Base-by-base conservation (phyloP, 371 early-diverging fungal species). In the Apophysomyces variabilis region DNA sequence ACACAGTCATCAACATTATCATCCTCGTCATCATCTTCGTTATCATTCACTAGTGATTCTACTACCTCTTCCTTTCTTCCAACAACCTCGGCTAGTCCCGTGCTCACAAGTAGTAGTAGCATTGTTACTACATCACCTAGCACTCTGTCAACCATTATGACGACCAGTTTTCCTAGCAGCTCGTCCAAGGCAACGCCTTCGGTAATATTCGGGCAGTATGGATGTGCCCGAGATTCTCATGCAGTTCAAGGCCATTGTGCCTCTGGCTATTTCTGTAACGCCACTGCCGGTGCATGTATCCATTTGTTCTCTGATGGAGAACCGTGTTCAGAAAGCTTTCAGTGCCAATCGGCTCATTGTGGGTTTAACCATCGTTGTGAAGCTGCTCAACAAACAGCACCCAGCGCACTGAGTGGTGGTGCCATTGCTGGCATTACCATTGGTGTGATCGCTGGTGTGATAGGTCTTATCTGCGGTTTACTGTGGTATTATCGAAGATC, bases 161-260 rank as follows among this genome's bases (percentile, higher is more conserved):
- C 35, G 11, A 54, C 44, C 4, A 58, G 50, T 7, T 72, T 70
- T 35, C 58, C 73, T 14, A 45, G 70, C 16, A 70, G 73, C 1
- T 76, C 76, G 0, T 76, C 76, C 2, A 73, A 70, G 13, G 76
- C 76, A 7, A 70, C 68, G 21, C 76, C 76, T 1, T 70, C 70
- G 1, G 62, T 73, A 14, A 73, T 76, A 4, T 46, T 76, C 1
- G 74, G 77, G 21, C 38, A 54, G 35, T 64, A 61, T 32, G 73
- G 73, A 68, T 76, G 76, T 56, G 66, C 60, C 5, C 9, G 36
- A 11, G 73, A 76, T 47, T 67, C 76, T 1, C 50, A 57, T 13
- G 73, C 76, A 4, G 58, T 66, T 13, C 46, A 73, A 39, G 73
- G 73, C 38, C 38, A 41, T 1, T 76, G 76, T 45, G 64, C 66